These are phyloP conservation scores for Cryphonectria parasitica DNA, from an alignment of 2,329 filamentous ascomycete species.

Conservation along the genomic window DNA sequence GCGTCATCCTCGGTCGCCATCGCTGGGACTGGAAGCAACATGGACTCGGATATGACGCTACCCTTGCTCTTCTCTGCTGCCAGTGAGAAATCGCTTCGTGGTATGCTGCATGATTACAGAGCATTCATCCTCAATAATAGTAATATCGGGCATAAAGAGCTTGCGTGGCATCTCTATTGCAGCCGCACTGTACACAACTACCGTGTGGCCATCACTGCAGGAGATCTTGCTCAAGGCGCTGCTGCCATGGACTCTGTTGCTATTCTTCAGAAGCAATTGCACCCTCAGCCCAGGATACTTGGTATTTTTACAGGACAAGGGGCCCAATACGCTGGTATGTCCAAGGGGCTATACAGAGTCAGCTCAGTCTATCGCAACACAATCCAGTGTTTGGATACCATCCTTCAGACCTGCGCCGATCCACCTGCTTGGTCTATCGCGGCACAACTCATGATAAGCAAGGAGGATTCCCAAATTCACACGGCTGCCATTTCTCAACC, in stretches of 20 bases:
- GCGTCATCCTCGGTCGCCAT: background rate
- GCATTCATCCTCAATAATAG: constrained; percentile 36
- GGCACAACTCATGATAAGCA: constrained; percentile 39
- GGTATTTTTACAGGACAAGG: constrained; percentile 51
- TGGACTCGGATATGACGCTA: constrained; percentile 22
- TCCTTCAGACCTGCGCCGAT: constrained; percentile 34
- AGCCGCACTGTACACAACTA: constrained; percentile 39
- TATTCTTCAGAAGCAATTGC: constrained; percentile 31
- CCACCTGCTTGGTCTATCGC: constrained; percentile 40
- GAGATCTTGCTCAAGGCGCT: constrained; percentile 28
- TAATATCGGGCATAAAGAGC: constrained; percentile 24
- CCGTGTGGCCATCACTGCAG: constrained; percentile 30
- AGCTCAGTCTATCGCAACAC: constrained; percentile 39
- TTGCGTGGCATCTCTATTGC: constrained; percentile 41
- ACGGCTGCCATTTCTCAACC: constrained; percentile 52
- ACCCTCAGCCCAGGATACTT: constrained; percentile 33
- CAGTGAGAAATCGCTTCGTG: constrained; percentile 40
- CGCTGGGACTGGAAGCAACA: background rate
- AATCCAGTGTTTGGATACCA: constrained; percentile 40
- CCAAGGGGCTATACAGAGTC: constrained; percentile 36
- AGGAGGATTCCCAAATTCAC: constrained; percentile 37
- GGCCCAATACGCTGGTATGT: constrained; percentile 50
- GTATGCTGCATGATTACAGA: constrained; percentile 35
- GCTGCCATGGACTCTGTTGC: background rate
- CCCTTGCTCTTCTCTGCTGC: constrained; percentile 45